Evolutionary conservation across 768 basidiomycete species (phyloP).

Genomic region (Hygrophorus pudorinus): DNA sequence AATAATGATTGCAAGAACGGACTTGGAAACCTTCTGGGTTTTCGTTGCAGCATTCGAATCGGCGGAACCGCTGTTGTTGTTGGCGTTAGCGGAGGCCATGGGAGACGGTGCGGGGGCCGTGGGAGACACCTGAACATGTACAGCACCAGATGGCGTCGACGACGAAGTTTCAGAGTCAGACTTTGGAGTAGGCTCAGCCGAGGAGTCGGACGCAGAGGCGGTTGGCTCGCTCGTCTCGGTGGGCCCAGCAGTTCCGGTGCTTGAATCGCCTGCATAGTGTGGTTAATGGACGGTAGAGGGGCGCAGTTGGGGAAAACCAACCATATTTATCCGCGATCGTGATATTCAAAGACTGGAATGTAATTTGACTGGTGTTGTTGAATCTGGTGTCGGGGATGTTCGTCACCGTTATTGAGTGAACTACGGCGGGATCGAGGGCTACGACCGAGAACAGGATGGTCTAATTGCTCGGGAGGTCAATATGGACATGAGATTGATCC

Average conservation of each 20-base stretch:
- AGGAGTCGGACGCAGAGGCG: too few species aligned
- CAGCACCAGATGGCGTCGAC: background rate
- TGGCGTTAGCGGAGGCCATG: background rate
- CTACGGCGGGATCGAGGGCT: background rate
- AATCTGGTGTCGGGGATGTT: background rate
- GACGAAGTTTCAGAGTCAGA: too few species aligned
- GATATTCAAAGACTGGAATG: conserved; percentile 1
- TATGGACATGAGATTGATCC: background rate
- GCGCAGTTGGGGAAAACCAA: background rate
- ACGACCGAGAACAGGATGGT: background rate
- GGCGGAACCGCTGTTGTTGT: too few species aligned
- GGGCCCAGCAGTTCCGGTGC: too few species aligned
- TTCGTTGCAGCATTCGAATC: background rate
- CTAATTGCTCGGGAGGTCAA: background rate
- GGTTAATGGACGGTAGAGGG: background rate
- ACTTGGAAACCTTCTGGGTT: background rate
- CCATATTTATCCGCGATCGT: background rate
- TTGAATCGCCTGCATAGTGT: too few species aligned
- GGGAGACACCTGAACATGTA: background rate
- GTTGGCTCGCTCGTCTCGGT: too few species aligned
- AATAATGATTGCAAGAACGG: conserved; percentile 4
- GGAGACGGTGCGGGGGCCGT: background rate
- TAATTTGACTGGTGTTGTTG: conserved; percentile 1
- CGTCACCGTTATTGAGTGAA: background rate
- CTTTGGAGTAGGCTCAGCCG: too few species aligned